A percentile compares a stretch with the other conserved stretches of the same genome.
phyloP scores from a whole-genome alignment of 2,329 filamentous ascomycete genomes.

The Eutypella sp. region DNA sequence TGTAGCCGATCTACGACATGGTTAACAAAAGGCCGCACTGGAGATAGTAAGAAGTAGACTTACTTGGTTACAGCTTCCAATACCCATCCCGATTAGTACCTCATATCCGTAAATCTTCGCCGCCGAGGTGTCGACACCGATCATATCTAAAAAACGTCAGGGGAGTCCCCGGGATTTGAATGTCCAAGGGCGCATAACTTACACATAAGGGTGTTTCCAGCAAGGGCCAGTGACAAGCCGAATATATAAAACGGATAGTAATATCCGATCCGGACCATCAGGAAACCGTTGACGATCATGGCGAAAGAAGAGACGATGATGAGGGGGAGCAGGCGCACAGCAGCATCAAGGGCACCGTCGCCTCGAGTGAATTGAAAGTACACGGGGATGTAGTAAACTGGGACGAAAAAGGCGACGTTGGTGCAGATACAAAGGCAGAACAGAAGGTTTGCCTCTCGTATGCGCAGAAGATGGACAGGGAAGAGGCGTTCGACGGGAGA shows the following conservation, averaged over 20 bases:
- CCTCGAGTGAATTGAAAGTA: slow-evolving; percentile 44
- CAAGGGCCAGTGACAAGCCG: background rate
- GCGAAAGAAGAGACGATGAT: slow-evolving; percentile 29
- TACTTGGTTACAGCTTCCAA: too few species aligned
- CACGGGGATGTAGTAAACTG: slow-evolving; percentile 46
- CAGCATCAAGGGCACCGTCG: slow-evolving; percentile 35
- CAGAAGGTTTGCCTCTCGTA: slow-evolving; percentile 33
- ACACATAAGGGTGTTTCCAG: slow-evolving; percentile 5
- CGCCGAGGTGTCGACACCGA: background rate
- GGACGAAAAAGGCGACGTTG: slow-evolving; percentile 20
- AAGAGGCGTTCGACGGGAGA: slow-evolving; percentile 34
- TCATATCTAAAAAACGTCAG: background rate
- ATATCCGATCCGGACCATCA: slow-evolving; percentile 29
- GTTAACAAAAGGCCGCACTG: too few species aligned
- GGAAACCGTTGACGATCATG: slow-evolving; percentile 28
- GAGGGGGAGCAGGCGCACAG: slow-evolving; percentile 37
- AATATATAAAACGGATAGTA: slow-evolving; percentile 6
- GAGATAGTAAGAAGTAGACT: too few species aligned
- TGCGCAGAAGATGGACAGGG: slow-evolving; percentile 40
- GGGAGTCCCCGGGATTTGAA: background rate
- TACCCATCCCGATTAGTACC: too few species aligned
- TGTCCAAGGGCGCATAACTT: background rate
- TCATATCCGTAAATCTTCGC: too few species aligned
- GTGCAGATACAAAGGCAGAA: slow-evolving; percentile 30
- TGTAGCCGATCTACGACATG: too few species aligned